Evolutionary conservation across 2,329 filamentous ascomycete species (phyloP), one percentile per base, ranked within the genome.

Genomic region (Escovopsis weberi): DNA sequence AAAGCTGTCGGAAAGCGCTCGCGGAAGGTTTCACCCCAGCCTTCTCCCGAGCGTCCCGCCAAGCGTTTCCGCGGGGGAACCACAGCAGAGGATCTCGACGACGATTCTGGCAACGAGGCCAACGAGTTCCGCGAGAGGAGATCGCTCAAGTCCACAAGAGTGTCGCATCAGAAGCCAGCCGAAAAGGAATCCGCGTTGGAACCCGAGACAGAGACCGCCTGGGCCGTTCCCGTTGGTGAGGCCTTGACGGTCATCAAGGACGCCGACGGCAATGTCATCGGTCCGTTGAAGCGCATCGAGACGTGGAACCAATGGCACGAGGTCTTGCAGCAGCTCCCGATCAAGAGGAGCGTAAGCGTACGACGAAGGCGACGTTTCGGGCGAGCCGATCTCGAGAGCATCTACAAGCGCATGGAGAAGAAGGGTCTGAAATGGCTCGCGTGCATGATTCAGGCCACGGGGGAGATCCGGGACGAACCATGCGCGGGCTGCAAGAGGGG

Each of bases 361-460:
- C 67, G 67, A 1, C 54, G 54, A 4, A 61, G 62, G 11, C 55
- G 65, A 15, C 63, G 60, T n/a, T 66, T 70, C 43, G 62, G 58
- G 10, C 48, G 55, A 3, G 53, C 60, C 3, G 58, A 63, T 6
- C 56, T 69, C 8, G 55, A 60, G 3, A 57, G 51, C 26, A 64
- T 70, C 33, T 65, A 67, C 41, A 61, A 64, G 11, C 58, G 62
- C 6, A 56, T 54, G n/a, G 63, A 67, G 38, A 53, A 52, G 2
- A 66, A 68, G 48, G 61, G 59, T 1, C 58, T 64, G 39, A 68
- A 66, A 47, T 71, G 67, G 66, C 48, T 69, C 7, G 63, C 64
- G 11, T 66, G 64, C 44, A 68, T 69, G 60, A 68, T 72, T 30
- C 68, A 73, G 45, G 69, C 69, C 2, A 69, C 61, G 0, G 69